A percentile compares a stretch with the other conserved stretches of the same genome.
These are phyloP conservation scores for Candida argentea DNA, from an alignment of 805 yeast species.

Conservation along the genomic window DNA sequence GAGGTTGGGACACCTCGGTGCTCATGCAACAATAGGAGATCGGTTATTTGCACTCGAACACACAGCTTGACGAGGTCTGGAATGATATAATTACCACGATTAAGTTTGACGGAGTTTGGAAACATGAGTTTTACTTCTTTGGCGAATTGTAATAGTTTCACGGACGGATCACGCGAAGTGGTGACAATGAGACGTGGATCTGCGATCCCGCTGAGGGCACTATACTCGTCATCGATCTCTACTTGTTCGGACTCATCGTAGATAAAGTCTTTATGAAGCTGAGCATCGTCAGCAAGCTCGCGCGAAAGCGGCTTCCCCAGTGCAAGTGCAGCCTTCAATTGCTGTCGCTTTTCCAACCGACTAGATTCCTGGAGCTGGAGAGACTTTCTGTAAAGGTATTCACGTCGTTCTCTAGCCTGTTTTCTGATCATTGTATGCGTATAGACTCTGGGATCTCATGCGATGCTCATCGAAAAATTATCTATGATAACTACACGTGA, in stretches of 20 bases:
- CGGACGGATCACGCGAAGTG: conserved; percentile 85
- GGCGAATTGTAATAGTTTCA: conserved; percentile 79
- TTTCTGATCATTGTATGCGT: conserved; percentile 75
- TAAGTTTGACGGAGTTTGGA: conserved; percentile 81
- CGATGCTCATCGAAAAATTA: no score
- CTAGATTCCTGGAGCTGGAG: conserved; percentile 85
- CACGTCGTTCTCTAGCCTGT: conserved; percentile 95
- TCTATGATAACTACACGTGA: no score
- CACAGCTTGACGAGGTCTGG: conserved; percentile 80
- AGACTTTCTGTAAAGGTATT: conserved; percentile 81
- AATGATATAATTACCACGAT: conserved; percentile 88
- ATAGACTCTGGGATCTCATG: no score
- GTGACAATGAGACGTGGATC: conserved; percentile 92
- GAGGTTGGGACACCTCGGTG: conserved; percentile 98
- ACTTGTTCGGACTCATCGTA: conserved; percentile 73
- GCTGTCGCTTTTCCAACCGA: conserved; percentile 76
- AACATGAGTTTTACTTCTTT: conserved; percentile 85
- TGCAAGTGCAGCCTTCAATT: conserved; percentile 79
- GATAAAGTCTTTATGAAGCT: conserved; percentile 70
- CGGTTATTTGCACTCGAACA: conserved; percentile 70
- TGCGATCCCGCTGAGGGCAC: conserved; percentile 72
- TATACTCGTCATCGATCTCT: conserved; percentile 85
- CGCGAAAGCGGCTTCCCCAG: conserved; percentile 84
- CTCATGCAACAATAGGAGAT: conserved; percentile 80
- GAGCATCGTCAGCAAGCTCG: conserved; percentile 80